Conservation (phyloP, 345 rosid genomes). For the Fremontodendron californicum region DNA sequence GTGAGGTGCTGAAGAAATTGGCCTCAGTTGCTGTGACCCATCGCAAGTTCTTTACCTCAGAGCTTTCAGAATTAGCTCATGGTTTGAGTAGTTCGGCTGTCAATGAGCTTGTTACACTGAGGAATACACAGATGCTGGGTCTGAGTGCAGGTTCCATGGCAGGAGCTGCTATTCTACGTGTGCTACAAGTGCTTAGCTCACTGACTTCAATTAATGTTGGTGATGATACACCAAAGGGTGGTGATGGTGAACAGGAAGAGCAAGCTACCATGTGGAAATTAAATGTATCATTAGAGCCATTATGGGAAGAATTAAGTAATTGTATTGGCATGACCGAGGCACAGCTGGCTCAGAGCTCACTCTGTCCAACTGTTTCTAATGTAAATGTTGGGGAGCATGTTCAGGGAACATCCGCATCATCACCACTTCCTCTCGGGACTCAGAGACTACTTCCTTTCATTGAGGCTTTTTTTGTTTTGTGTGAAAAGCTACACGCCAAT, state of each 20-base stretch:
- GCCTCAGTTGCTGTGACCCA: conserved; percentile 63
- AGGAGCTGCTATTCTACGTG: conserved; percentile 86
- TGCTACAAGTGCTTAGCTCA: conserved; percentile 77
- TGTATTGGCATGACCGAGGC: conserved; percentile 82
- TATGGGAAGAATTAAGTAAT: conserved; percentile 91
- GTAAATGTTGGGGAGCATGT: conserved; percentile 54
- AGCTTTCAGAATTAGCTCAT: conserved; percentile 76
- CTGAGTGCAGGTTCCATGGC: conserved; percentile 91
- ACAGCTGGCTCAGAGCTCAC: conserved; percentile 69
- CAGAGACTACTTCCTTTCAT: conserved; percentile 89
- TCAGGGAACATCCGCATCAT: conserved; percentile 54
- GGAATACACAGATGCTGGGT: conserved; percentile 75
- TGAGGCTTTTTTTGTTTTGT: conserved; percentile 93
- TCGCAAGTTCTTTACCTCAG: conserved; percentile 60
- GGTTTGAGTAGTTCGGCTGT: conserved; percentile 77
- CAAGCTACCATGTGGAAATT: conserved; percentile 67
- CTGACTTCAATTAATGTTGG: conserved; percentile 42
- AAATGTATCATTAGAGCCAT: conserved; percentile 70
- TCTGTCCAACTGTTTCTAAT: conserved; percentile 33
- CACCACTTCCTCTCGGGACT: conserved; percentile 91
- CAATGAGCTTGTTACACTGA: conserved; percentile 65
- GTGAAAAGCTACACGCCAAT: conserved; percentile 79
- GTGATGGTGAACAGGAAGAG: conserved; percentile 61
- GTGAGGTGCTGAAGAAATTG: conserved; percentile 84
- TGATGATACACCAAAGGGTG: conserved; percentile 34